Evolutionary conservation across 805 yeast species (phyloP), one percentile per base, ranked within the genome.

Genomic region (Wickerhamomyces xylosicus): DNA sequence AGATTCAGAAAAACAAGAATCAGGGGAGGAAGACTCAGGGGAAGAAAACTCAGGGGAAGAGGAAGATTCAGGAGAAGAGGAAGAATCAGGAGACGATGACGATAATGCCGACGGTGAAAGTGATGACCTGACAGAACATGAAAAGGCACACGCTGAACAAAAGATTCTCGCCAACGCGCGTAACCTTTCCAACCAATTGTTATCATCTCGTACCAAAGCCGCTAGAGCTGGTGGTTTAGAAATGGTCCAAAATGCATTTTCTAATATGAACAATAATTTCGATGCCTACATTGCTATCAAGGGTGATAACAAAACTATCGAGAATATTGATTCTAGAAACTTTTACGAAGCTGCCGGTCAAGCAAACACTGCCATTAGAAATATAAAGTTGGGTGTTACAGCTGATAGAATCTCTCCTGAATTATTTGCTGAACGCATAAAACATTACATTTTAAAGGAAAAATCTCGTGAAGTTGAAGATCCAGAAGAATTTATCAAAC

Each of bases 241-340:
- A 13, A 50, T 67, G 16, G 80, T 77, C 2, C 52, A 64, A 3
- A 50, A 62, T 16, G 66, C 71, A 13, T 52, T 80, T 33, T 48
- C 54, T 3, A 61, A 58, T n/a, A 67, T 72, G 6, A 74, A 78
- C 43, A 50, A 52, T 1, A 53, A 76, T 16, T 79, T 73, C 43
- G 54, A 60, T 1, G 58, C 60, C 21, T 64, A 72, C 2, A 65
- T 63, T 27, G 58, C 54, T 6, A 59, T 61, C 34, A 52, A 58
- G 16, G 39, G 63, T 5, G 52, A 57, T 11, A 60, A 56, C 38
- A 69, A 64, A 44, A 57, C 56, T 2, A 47, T 70, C 9, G 65
- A 71, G 22, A 83, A 85, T 0, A 68, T 72, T 41, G 94, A 83
- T 56, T 69, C 90, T 1, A 74, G 74, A 40, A 76, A 81, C 5